Conservation (phyloP, 129 eudicot species). For the Flaveria linearis region DNA sequence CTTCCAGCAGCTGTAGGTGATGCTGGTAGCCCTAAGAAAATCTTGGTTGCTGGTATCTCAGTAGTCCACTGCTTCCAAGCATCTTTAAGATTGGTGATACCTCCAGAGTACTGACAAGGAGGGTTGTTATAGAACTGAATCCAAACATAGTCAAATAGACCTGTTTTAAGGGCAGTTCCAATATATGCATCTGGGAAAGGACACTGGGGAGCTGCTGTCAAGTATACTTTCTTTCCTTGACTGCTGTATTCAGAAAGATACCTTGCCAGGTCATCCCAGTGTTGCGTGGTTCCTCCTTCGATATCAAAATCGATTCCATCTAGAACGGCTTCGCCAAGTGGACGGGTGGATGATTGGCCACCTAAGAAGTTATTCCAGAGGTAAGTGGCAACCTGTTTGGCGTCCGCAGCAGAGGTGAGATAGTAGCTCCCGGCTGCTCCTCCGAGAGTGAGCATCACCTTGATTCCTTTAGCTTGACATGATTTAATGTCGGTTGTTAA, state of each 20-base stretch:
- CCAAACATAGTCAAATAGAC: conserved; percentile 52
- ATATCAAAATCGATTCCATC: conserved; percentile 49
- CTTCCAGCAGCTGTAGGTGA: conserved; percentile 46
- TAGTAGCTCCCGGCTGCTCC: conserved; percentile 38
- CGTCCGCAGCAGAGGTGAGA: conserved; percentile 36
- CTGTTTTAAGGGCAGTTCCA: conserved; percentile 44
- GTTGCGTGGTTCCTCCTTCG: conserved; percentile 29
- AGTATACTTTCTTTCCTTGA: conserved; percentile 30
- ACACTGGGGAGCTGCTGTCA: conserved; percentile 46
- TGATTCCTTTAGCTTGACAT: conserved; percentile 34
- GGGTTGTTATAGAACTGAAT: conserved; percentile 51
- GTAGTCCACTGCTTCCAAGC: conserved; percentile 52
- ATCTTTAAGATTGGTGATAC: conserved; percentile 29
- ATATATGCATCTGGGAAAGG: conserved; percentile 39
- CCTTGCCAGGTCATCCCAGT: conserved; percentile 40
- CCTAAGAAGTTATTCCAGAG: conserved; percentile 44
- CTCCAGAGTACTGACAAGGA: conserved; percentile 46
- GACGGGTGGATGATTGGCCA: conserved; percentile 35
- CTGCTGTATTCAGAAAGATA: conserved; percentile 25
- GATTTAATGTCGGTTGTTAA: conserved; percentile 26
- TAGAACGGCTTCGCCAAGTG: conserved; percentile 36
- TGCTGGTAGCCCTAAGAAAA: conserved; percentile 51
- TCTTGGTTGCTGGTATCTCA: conserved; percentile 36
- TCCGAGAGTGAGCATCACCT: conserved; percentile 38
- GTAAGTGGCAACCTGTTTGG: conserved; percentile 37